phyloP scores from a whole-genome alignment of 805 yeast species.

The Metahyphopichia silvanorum region DNA sequence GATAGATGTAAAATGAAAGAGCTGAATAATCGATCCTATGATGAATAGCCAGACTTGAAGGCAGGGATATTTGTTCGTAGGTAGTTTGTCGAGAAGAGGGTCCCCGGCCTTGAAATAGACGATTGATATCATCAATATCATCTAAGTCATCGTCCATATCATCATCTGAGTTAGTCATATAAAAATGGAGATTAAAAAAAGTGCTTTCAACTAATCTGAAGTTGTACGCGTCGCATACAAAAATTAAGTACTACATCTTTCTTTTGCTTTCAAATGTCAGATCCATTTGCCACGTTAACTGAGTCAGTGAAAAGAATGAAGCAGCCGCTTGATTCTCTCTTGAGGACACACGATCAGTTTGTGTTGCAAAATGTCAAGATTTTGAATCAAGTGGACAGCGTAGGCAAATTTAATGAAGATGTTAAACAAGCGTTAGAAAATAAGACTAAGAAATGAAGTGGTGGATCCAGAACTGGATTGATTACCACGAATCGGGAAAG shows the following conservation, averaged over 20 bases:
- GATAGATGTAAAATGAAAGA: constrained; percentile 60
- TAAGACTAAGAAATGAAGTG: background rate
- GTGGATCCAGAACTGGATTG: too few species aligned
- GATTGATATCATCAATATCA: constrained; percentile 31
- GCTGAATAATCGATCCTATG: constrained; percentile 19
- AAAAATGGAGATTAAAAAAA: background rate
- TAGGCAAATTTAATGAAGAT: background rate
- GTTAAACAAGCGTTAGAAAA: background rate
- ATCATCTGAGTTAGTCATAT: constrained; percentile 14
- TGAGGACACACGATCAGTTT: constrained; percentile 27
- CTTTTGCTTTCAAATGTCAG: constrained; percentile 1
- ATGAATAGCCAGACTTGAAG: constrained; percentile 17
- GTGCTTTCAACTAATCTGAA: too few species aligned
- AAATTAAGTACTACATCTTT: too few species aligned
- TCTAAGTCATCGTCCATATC: constrained; percentile 36
- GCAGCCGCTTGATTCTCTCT: constrained; percentile 21
- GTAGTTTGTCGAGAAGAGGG: too few species aligned
- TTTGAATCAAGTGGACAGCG: constrained; percentile 14
- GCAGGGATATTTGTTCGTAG: constrained; percentile 2
- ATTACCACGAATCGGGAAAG: too few species aligned
- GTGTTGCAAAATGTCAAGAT: constrained; percentile 22
- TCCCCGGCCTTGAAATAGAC: constrained; percentile 11
- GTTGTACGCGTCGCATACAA: too few species aligned
- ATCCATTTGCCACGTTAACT: constrained; percentile 23
- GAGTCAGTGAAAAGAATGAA: constrained; percentile 18